These are phyloP conservation scores for Cymbopogon citratus DNA, from an alignment of 176 grass and related monocot species.

Conservation along the genomic window DNA sequence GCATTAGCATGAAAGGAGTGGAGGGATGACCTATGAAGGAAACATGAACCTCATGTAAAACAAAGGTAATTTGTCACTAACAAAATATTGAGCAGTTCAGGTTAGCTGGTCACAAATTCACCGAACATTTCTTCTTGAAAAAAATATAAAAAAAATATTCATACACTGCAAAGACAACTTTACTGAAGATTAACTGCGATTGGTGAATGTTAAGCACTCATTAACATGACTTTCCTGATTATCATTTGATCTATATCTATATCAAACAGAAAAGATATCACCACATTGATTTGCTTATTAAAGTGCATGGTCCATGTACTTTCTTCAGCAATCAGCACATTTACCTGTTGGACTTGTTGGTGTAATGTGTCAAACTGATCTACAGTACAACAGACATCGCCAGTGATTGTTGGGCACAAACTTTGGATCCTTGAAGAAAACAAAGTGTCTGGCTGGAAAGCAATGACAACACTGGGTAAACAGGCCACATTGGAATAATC, in stretches of 20 bases:
- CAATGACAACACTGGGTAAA: slow-evolving; percentile 27
- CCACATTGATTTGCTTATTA: slow-evolving; percentile 11
- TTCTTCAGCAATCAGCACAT: background rate
- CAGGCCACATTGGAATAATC: slow-evolving; percentile 7
- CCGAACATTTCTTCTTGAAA: slow-evolving; percentile 7
- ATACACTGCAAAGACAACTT: background rate
- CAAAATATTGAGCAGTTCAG: slow-evolving; percentile 15
- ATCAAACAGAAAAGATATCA: slow-evolving; percentile 3
- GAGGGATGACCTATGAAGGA: slow-evolving; percentile 13
- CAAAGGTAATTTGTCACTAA: background rate
- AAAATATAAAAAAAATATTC: background rate
- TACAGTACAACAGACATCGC: slow-evolving; percentile 68
- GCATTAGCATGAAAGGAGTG: background rate
- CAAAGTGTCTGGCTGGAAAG: slow-evolving; percentile 75
- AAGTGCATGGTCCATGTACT: slow-evolving; percentile 12
- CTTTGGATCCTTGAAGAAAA: slow-evolving; percentile 94
- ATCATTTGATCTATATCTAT: slow-evolving; percentile 19
- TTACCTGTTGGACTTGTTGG: slow-evolving; percentile 88
- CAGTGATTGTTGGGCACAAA: slow-evolving; percentile 92
- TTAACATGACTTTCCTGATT: background rate
- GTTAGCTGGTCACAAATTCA: background rate
- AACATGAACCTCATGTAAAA: slow-evolving; percentile 1
- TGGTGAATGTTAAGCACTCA: background rate
- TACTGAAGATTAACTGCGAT: background rate
- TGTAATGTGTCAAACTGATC: slow-evolving; percentile 90